Conservation (phyloP, 179 eudicot genomes). For the Spinacia oleracea region DNA sequence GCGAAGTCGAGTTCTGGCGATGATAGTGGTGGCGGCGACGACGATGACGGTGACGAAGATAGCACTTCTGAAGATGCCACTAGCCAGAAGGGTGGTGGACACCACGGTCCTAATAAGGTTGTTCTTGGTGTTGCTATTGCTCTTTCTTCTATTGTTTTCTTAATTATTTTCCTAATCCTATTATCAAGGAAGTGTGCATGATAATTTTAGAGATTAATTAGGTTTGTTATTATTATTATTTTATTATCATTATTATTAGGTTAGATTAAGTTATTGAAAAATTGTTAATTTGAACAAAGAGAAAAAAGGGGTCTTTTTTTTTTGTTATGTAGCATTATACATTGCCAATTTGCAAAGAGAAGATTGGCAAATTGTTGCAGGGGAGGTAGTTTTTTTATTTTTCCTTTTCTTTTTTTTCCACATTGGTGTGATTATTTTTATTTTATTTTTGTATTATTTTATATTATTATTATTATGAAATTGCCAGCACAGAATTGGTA, state of each 20-base stretch:
- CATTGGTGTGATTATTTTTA: background rate
- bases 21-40: constrained; percentile 6
- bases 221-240: constrained; percentile 4
- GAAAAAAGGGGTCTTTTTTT: constrained; percentile 4
- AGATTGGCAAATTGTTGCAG: constrained; percentile 19
- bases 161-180: constrained; percentile 69
- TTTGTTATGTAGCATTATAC: constrained; percentile 19
- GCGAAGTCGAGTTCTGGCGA: constrained; percentile 33
- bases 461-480: constrained; percentile 2
- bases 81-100: constrained; percentile 27
- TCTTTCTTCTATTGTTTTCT: constrained; percentile 72
- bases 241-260: constrained; percentile 14
- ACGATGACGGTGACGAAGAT: constrained; percentile 30
- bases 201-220: constrained; percentile 8
- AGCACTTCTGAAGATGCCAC: constrained; percentile 35
- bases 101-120: constrained; percentile 79
- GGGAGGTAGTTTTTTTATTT: background rate
- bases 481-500: constrained; percentile 16
- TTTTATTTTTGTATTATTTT: background rate
- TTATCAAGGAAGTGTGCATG: constrained; percentile 69
- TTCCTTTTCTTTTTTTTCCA: background rate
- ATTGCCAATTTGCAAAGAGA: constrained; percentile 29
- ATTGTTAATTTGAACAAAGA: constrained; percentile 15
- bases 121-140: constrained; percentile 91
- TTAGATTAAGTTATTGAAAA: constrained; percentile 19